These are phyloP conservation scores for Teratosphaeria gauchensis DNA, from an alignment of 2,329 filamentous ascomycete species.

Conservation along the genomic window DNA sequence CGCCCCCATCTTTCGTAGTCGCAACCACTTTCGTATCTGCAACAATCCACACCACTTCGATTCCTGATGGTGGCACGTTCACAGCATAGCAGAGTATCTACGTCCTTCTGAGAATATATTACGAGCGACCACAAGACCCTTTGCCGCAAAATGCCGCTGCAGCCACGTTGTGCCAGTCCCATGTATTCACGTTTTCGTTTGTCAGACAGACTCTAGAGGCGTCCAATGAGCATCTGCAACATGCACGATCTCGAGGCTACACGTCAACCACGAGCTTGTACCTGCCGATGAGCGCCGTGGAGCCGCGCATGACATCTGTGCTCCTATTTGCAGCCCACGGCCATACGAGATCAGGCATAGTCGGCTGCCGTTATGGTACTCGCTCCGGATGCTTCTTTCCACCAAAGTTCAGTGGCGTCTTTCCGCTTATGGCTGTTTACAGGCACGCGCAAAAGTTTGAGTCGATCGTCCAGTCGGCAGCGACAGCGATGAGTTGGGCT, in stretches of 20 bases:
- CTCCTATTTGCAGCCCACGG: conserved; percentile 1
- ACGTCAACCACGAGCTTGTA: background rate
- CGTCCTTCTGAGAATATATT: no score
- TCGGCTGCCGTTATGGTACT: background rate
- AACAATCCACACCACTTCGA: background rate
- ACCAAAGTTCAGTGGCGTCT: background rate
- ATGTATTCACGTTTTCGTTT: background rate
- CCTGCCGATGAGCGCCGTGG: conserved; percentile 1
- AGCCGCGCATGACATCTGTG: background rate
- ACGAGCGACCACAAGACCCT: no score
- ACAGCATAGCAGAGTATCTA: no score
- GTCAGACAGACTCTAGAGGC: background rate
- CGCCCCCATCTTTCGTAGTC: background rate
- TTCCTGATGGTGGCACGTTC: background rate
- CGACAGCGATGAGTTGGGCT: background rate
- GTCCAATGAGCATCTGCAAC: background rate
- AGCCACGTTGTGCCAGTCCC: background rate
- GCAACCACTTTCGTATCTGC: no score
- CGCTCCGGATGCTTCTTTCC: background rate
- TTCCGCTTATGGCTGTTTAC: background rate
- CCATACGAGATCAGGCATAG: background rate
- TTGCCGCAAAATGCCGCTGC: background rate
- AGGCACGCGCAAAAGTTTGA: background rate
- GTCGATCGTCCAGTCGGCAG: conserved; percentile 1
- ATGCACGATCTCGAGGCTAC: background rate